Percentiles rank a stretch among this genome's conserved stretches.
phyloP scores from a whole-genome alignment of 176 grass and related monocot genomes.

The Dendrocalamus sinicus region DNA sequence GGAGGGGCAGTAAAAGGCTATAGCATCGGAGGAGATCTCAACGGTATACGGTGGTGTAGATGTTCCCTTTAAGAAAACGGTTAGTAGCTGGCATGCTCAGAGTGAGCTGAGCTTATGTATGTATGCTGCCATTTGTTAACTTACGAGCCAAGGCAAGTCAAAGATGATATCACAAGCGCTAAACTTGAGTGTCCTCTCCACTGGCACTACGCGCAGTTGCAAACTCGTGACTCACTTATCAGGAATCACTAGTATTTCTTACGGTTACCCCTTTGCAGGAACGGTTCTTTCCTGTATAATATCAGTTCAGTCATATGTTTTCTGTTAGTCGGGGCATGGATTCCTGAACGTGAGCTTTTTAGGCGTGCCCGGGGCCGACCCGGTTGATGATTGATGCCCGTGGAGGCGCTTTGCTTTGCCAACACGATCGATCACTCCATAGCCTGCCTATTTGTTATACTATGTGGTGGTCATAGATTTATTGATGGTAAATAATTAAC shows the following conservation, averaged over 20 bases:
- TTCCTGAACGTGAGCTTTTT: not conserved
- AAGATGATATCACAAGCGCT: not conserved
- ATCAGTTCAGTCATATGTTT: not conserved
- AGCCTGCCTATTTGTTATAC: no score
- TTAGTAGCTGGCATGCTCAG: not conserved
- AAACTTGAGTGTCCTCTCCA: not conserved
- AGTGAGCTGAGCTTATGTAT: not conserved
- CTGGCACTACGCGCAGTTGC: not conserved
- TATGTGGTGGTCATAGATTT: no score
- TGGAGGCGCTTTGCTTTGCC: no score
- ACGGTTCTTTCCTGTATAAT: not conserved
- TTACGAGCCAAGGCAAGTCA: not conserved
- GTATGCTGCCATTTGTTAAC: not conserved
- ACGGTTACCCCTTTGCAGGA: not conserved
- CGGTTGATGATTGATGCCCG: not conserved
- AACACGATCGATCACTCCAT: not conserved
- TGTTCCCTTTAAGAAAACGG: not conserved
- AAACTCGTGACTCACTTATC: not conserved
- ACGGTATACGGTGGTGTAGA: no score
- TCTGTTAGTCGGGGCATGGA: not conserved
- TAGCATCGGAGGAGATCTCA: no score
- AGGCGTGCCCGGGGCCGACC: not conserved
- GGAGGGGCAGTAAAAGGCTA: no score
- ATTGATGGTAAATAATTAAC: no score
- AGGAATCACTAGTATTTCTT: not conserved